Evolutionary conservation across 1,139 yeast species (phyloP).

Genomic region (Debaryomyces psychrophilus): DNA sequence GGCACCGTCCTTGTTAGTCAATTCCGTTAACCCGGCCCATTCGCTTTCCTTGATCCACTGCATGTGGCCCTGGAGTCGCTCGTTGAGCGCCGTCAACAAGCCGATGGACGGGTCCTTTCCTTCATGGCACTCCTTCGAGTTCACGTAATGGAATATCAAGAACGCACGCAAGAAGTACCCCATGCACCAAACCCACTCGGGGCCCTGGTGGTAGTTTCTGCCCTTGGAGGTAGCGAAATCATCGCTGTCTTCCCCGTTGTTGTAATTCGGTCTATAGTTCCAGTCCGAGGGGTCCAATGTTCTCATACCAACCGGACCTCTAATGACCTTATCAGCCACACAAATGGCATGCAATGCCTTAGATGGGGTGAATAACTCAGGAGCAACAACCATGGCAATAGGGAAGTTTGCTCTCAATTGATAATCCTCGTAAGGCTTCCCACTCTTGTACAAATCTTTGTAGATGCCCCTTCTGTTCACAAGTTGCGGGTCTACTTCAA

Average conservation of each 20-base stretch:
- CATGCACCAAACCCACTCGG: slow-evolving; percentile 95
- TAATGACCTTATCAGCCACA: slow-evolving; percentile 68
- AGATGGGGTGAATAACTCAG: slow-evolving; percentile 74
- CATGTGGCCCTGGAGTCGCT: slow-evolving; percentile 64
- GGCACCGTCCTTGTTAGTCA: slow-evolving; percentile 86
- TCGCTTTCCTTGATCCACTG: slow-evolving; percentile 71
- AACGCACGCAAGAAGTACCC: slow-evolving; percentile 88
- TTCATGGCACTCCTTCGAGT: slow-evolving; percentile 25
- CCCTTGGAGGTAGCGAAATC: slow-evolving; percentile 96
- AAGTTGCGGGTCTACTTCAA: slow-evolving; percentile 61
- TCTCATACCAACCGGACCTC: slow-evolving; percentile 91
- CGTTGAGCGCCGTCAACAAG: slow-evolving; percentile 44
- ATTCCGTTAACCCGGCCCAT: slow-evolving; percentile 94
- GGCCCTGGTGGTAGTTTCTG: slow-evolving; percentile 96
- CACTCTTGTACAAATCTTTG: slow-evolving; percentile 79
- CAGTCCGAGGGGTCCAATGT: slow-evolving; percentile 91
- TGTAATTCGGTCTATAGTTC: slow-evolving; percentile 88
- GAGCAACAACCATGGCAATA: slow-evolving; percentile 91
- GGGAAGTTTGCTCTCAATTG: slow-evolving; percentile 92
- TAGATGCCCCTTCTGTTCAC: slow-evolving; percentile 92
- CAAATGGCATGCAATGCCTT: slow-evolving; percentile 66
- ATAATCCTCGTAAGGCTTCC: slow-evolving; percentile 90
- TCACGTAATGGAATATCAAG: slow-evolving; percentile 52
- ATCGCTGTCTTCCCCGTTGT: slow-evolving; percentile 73
- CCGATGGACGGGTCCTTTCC: slow-evolving; percentile 37